A percentile compares a stretch with the other conserved stretches of the same genome.
Conservation (phyloP, 2,329 filamentous ascomycete genomes). For the Alternaria gansuensis region DNA sequence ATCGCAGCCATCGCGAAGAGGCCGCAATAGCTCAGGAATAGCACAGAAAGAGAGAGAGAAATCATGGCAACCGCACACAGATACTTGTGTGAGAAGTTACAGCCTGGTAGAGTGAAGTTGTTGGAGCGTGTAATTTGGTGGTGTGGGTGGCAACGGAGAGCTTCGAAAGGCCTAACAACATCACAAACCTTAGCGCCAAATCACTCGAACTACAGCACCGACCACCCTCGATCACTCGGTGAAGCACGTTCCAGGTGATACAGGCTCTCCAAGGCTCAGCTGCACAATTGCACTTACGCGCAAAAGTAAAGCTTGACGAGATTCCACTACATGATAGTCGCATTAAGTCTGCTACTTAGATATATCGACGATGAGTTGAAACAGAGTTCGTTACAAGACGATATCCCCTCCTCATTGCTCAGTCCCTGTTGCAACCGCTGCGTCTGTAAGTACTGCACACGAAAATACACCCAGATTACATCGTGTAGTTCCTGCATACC, state of each 20-base stretch:
- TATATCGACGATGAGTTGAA: not conserved
- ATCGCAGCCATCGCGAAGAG: not conserved
- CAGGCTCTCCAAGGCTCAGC: not conserved
- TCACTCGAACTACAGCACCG: not conserved
- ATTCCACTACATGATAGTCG: not conserved
- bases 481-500: not conserved
- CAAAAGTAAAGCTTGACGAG: not conserved
- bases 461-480: not conserved
- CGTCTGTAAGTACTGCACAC: not conserved
- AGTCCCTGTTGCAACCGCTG: not conserved
- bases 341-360: constrained; percentile 4
- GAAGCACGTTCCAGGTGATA: not conserved
- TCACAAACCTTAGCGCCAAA: constrained; percentile 8
- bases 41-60: not conserved
- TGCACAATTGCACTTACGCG: not conserved
- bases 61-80: not conserved
- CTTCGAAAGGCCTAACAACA: constrained; percentile 5
- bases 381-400: not conserved
- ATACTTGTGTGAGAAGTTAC: not conserved
- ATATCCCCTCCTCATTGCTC: not conserved
- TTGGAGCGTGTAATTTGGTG: constrained; percentile 9
- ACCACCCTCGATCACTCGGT: not conserved
- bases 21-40: not conserved
- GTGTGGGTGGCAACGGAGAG: constrained; percentile 8
- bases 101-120: not conserved